Base-by-base conservation (phyloP, 2,329 filamentous ascomycete species). In the Colletotrichum sansevieriae region DNA sequence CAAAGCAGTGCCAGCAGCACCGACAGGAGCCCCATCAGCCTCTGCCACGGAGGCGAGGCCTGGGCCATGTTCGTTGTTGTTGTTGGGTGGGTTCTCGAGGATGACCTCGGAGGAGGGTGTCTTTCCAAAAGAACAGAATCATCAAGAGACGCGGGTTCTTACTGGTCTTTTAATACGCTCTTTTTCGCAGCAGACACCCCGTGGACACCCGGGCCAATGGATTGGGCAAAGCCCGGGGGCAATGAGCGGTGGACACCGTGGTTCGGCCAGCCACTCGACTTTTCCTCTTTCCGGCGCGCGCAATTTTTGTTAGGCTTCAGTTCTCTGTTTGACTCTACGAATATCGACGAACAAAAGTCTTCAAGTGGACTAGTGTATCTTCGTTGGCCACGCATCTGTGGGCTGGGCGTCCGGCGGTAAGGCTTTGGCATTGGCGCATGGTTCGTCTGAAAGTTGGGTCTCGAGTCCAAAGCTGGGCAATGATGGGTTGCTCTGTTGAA, bases 91-190 rank as follows among this genome's bases (percentile, higher is more conserved):
- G 29, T 29, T 68, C 43, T 66, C 65, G 65, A 65, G 62, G 66
- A 25, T 64, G 62, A 47, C 66, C 66, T 69, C 66, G 62, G 63
- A 66, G 57, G 66, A 69, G 66, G 66, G 58, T 69, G 56, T 59
- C 41, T 44, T 44, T 69, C 62, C 62, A 56, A 66, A 68, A 29
- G 55, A 25, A 43, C n/a, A 60, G 33, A 61, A 25, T 12, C 33
- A 5, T 9, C 35, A 35, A n/a, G 15, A 56, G 35, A 44, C 29
- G 25, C 41, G 66, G 66, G 43, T 49, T 61, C 47, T 33, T 7
- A 20, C 11, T 12, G 33, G 55, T 52, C 66, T 69, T 69, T 69
- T 69, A 69, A 69, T 69, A 69, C 25, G n/a, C 15, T 52, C 33
- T n/a, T 35, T 41, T 55, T 15, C 37, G 10, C n/a, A 29, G 25